phyloP scores from a whole-genome alignment of 257 asterid species.

The Vinca minor region DNA sequence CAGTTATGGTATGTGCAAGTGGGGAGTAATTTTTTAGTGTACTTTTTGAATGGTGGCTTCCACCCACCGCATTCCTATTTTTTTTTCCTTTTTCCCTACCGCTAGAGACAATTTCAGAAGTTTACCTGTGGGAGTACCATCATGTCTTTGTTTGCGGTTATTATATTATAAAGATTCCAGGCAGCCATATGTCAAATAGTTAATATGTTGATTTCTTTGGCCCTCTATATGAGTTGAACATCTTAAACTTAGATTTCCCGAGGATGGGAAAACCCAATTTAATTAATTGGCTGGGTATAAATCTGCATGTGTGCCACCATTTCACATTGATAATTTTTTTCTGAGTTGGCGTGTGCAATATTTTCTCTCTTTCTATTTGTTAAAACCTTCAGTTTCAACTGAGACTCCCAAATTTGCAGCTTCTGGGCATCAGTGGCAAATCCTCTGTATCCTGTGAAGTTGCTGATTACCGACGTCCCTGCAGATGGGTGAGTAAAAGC shows the following conservation, averaged over 20 bases:
- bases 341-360: neutral
- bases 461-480: slow-evolving; percentile 58
- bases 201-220: too few relatives aligned
- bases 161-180: neutral
- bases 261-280: neutral
- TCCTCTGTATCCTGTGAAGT: slow-evolving; percentile 69
- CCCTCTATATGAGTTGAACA: too few relatives aligned
- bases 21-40: too few relatives aligned
- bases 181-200: too few relatives aligned
- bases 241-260: too few relatives aligned
- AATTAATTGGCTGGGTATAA: neutral
- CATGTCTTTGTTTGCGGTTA: neutral
- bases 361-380: neutral
- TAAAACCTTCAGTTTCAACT: too few relatives aligned
- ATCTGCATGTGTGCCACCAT: neutral
- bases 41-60: neutral
- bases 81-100: too few relatives aligned
- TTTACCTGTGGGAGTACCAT: too few relatives aligned
- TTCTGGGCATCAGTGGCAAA: slow-evolving; percentile 66
- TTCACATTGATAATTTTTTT: neutral
- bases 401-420: slow-evolving; percentile 36
- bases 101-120: neutral
- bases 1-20: neutral
- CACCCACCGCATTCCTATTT: too few relatives aligned
- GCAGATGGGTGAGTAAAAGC: slow-evolving; percentile 61